A percentile compares a stretch with the other conserved stretches of the same genome.
These are phyloP conservation scores for Cucurbita moschata DNA, from an alignment of 306 rosid genomes.

Conservation along the genomic window DNA sequence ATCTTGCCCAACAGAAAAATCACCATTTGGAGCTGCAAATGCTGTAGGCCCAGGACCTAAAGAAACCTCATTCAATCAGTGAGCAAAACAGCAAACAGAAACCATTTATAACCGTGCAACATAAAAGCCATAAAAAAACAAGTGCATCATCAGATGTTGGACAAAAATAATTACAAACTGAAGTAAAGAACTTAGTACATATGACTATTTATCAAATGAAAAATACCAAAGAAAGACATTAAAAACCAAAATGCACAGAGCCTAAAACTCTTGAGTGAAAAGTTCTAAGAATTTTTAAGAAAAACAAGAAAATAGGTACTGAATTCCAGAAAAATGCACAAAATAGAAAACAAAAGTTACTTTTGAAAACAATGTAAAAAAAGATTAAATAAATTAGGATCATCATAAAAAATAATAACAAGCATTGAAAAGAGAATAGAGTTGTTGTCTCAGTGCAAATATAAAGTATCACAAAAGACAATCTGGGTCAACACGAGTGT, in stretches of 20 bases:
- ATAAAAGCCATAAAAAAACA: not conserved
- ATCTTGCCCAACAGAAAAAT: conserved; percentile 60
- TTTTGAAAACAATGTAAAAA: not conserved
- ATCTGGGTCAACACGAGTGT: not conserved
- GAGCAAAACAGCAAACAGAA: not conserved
- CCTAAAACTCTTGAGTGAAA: not conserved
- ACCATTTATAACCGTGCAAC: not conserved
- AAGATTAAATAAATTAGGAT: not conserved
- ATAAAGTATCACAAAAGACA: not conserved
- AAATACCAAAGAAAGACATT: not conserved
- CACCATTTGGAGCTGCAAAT: conserved; percentile 27
- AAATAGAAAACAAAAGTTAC: not conserved
- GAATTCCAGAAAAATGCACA: not conserved
- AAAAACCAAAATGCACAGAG: not conserved
- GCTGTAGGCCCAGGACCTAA: conserved; percentile 17
- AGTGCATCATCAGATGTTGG: not conserved
- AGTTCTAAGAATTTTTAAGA: not conserved
- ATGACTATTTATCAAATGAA: not conserved
- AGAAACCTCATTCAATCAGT: not conserved
- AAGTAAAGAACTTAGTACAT: not conserved
- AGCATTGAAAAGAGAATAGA: not conserved
- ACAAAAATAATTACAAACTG: not conserved
- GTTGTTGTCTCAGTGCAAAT: not conserved
- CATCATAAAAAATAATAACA: not conserved
- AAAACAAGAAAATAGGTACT: not conserved